Evolutionary conservation across 2,329 filamentous ascomycete genomes (phyloP).

Genomic region (Dothistroma pini): DNA sequence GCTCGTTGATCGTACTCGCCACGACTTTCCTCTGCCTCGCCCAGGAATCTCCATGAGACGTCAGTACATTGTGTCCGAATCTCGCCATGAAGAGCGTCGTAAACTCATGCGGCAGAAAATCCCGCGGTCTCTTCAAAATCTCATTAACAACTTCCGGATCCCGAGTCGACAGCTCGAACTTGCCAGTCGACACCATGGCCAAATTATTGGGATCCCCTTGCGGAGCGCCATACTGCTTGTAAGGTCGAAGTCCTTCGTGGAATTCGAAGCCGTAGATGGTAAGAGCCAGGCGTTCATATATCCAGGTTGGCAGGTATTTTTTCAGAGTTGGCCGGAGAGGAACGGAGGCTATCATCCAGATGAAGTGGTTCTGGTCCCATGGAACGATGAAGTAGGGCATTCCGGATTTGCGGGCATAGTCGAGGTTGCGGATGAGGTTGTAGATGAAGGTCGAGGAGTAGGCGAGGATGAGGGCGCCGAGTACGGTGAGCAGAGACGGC

Average conservation of each 20-base stretch:
- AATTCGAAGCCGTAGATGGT: conserved; percentile 30
- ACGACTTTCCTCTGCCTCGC: conserved; percentile 33
- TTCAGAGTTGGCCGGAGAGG: conserved; percentile 23
- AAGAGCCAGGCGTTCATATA: conserved; percentile 23
- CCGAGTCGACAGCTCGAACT: conserved; percentile 26
- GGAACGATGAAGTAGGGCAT: conserved; percentile 28
- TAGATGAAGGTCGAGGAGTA: conserved; percentile 24
- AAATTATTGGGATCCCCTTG: conserved; percentile 20
- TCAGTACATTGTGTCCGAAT: conserved; percentile 30
- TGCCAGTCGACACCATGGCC: conserved; percentile 24
- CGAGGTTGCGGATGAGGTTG: conserved; percentile 24
- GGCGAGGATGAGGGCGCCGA: conserved; percentile 15
- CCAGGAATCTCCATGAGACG: conserved; percentile 29
- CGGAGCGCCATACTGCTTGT: conserved; percentile 16
- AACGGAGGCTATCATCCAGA: conserved; percentile 28
- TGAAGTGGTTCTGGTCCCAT: conserved; percentile 27
- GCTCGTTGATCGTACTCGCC: conserved; percentile 34
- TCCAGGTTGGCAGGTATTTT: conserved; percentile 19
- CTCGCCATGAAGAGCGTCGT: conserved; percentile 21
- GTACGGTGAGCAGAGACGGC: conserved; percentile 20
- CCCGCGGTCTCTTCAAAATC: conserved; percentile 22
- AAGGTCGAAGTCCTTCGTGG: conserved; percentile 21
- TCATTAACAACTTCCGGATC: conserved; percentile 26
- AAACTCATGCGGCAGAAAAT: conserved; percentile 24
- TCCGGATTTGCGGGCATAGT: conserved; percentile 24